Percentiles rank a stretch among this genome's conserved stretches.
Conservation (phyloP, 306 rosid genomes). For the Casuarina glauca region DNA sequence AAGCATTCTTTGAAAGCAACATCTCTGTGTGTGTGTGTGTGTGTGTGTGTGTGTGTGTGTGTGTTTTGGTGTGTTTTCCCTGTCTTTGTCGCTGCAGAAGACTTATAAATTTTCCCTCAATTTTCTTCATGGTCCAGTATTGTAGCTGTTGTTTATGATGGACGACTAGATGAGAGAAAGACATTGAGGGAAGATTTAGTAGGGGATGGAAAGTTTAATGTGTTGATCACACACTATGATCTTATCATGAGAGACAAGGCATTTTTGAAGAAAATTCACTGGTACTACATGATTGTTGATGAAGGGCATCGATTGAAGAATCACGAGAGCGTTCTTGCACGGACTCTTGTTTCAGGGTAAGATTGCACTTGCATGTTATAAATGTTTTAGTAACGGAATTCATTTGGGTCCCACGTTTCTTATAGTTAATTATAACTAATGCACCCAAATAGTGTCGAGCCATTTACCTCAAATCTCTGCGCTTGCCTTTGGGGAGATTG, state of each 20-base stretch:
- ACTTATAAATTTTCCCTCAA: conserved; percentile 23
- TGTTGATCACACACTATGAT: conserved; percentile 92
- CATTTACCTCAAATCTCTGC: conserved; percentile 2
- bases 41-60: conserved; percentile 14
- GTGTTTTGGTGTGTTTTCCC: conserved; percentile 10
- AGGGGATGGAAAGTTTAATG: conserved; percentile 93
- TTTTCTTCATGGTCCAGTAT: conserved; percentile 61
- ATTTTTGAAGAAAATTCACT: conserved; percentile 85
- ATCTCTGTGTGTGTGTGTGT: conserved; percentile 13
- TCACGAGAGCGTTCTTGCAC: conserved; percentile 94
- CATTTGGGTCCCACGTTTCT: conserved; percentile 6
- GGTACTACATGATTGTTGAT: conserved; percentile 94
- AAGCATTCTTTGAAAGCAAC: conserved; percentile 5
- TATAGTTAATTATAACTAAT: not conserved
- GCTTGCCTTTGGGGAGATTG: not conserved
- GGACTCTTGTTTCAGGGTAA: conserved; percentile 89
- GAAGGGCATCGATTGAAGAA: conserved; percentile 99
- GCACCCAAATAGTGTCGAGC: not conserved
- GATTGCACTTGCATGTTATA: conserved; percentile 25
- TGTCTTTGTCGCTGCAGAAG: not conserved
- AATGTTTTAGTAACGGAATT: conserved; percentile 15
- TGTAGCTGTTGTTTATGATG: conserved; percentile 80
- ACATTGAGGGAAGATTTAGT: conserved; percentile 82
- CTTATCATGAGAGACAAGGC: conserved; percentile 98
- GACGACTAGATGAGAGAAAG: conserved; percentile 92